Percentiles rank a stretch among this genome's conserved stretches.
Conservation (phyloP, 2,329 filamentous ascomycete genomes). For the Plectosphaerella cucumerina region DNA sequence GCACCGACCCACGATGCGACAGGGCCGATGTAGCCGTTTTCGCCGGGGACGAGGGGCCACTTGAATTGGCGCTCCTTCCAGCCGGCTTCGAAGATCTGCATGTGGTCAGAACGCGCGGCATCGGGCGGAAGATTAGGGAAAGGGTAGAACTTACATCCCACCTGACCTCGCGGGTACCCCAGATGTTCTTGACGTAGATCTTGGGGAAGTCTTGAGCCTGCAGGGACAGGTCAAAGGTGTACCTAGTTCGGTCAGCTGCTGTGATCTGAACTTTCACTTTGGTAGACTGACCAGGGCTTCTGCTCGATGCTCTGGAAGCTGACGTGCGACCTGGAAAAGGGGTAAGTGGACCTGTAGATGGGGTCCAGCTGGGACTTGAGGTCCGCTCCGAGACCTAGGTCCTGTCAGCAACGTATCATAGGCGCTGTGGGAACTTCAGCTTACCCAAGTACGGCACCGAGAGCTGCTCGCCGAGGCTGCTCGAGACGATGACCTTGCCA, state of each 20-base stretch:
- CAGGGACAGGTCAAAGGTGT: conserved; percentile 10
- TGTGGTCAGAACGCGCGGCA: not conserved
- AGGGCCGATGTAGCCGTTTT: conserved; percentile 22
- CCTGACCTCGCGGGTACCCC: conserved; percentile 10
- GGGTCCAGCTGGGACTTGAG: conserved; percentile 6
- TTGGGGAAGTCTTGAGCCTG: conserved; percentile 16
- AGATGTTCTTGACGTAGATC: conserved; percentile 12
- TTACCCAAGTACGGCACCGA: conserved; percentile 33
- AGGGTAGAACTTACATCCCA: conserved; percentile 3
- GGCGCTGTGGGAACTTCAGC: too few relatives aligned
- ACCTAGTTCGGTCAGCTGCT: too few relatives aligned
- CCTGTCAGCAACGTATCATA: too few relatives aligned
- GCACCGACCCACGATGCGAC: conserved; percentile 2
- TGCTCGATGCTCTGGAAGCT: conserved; percentile 1
- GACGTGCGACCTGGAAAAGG: conserved; percentile 5
- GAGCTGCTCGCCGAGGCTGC: conserved; percentile 33
- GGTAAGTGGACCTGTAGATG: conserved; percentile 10
- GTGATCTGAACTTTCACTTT: conserved; percentile 5
- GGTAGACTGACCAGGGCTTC: conserved; percentile 5
- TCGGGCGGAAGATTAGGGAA: too few relatives aligned
- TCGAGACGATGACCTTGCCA: conserved; percentile 13
- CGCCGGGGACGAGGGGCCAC: conserved; percentile 20
- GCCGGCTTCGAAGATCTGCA: conserved; percentile 18
- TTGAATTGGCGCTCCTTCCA: conserved; percentile 21
- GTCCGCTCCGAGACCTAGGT: conserved; percentile 6